Evolutionary conservation across 495 filamentous ascomycete genomes (phyloP).

Genomic region (Pyrenula massariospora): DNA sequence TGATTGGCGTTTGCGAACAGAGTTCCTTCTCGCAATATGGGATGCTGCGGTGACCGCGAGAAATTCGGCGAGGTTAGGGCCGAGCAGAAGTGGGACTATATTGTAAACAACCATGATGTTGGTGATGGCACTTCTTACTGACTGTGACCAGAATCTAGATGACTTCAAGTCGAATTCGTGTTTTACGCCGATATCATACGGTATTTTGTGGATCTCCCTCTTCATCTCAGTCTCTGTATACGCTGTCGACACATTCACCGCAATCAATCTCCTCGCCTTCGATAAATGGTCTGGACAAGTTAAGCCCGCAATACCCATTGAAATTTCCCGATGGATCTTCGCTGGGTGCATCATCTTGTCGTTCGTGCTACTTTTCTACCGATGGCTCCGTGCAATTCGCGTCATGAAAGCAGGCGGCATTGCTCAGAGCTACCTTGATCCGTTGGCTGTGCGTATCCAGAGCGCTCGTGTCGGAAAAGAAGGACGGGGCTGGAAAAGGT

Average conservation of each 20-base stretch:
- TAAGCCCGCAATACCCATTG: slow-evolving; percentile 54
- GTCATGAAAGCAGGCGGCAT: slow-evolving; percentile 76
- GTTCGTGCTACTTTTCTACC: slow-evolving; percentile 60
- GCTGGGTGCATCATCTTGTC: slow-evolving; percentile 79
- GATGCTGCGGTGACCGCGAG: slow-evolving; percentile 59
- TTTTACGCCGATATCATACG: slow-evolving; percentile 68
- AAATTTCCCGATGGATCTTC: slow-evolving; percentile 81
- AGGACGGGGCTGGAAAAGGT: slow-evolving; percentile 67
- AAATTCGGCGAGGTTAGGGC: slow-evolving; percentile 52
- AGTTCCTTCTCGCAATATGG: slow-evolving; percentile 52
- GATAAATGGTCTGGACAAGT: slow-evolving; percentile 57
- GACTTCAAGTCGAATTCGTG: slow-evolving; percentile 81
- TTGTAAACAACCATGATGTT: slow-evolving; percentile 44
- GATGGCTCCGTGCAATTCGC: slow-evolving; percentile 64
- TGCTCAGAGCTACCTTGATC: slow-evolving; percentile 84
- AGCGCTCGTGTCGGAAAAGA: slow-evolving; percentile 56
- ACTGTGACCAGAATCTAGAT: slow-evolving; percentile 58
- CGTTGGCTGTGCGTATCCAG: slow-evolving; percentile 69
- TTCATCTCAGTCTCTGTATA: slow-evolving; percentile 76
- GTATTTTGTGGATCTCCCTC: slow-evolving; percentile 68
- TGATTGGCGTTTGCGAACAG: background rate
- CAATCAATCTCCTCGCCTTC: slow-evolving; percentile 80
- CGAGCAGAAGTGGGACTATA: slow-evolving; percentile 91
- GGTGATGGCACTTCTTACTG: slow-evolving; percentile 5
- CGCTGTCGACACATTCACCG: slow-evolving; percentile 82